phyloP scores from a whole-genome alignment of 2,329 filamentous ascomycete genomes.

The Claviceps humidiphila region DNA sequence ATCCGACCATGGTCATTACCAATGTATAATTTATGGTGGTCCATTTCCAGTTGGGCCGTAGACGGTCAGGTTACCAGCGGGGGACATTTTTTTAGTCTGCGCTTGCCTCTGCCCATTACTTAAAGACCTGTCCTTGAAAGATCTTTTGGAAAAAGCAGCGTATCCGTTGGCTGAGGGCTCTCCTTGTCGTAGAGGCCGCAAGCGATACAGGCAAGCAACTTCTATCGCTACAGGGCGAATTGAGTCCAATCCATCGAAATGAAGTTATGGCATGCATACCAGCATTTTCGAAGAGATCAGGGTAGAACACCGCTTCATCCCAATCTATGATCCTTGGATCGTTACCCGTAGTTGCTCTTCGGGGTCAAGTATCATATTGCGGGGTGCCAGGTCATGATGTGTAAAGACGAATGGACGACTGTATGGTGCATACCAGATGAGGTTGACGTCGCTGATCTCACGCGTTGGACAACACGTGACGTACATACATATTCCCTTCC shows the following conservation, averaged over 20 bases:
- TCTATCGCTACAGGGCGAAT: neutral
- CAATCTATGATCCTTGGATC: neutral
- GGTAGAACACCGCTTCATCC: neutral
- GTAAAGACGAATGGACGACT: neutral
- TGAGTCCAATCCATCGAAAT: neutral
- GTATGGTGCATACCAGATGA: neutral
- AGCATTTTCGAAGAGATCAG: neutral
- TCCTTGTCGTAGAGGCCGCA: neutral
- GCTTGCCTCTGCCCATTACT: too few species aligned
- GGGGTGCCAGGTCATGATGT: neutral
- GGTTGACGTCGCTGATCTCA: neutral
- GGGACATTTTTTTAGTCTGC: too few species aligned
- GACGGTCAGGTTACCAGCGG: too few species aligned
- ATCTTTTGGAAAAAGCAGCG: too few species aligned
- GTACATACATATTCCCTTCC: neutral
- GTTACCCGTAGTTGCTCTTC: neutral
- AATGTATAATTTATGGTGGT: too few species aligned
- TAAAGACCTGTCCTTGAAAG: too few species aligned
- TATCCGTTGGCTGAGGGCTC: too few species aligned
- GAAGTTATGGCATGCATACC: neutral
- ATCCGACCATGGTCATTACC: too few species aligned
- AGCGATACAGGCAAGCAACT: neutral
- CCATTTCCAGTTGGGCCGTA: too few species aligned
- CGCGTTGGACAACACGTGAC: neutral
- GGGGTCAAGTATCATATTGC: neutral